These are phyloP conservation scores for Circinella minor DNA, from an alignment of 371 early-diverging fungal species.

Conservation along the genomic window DNA sequence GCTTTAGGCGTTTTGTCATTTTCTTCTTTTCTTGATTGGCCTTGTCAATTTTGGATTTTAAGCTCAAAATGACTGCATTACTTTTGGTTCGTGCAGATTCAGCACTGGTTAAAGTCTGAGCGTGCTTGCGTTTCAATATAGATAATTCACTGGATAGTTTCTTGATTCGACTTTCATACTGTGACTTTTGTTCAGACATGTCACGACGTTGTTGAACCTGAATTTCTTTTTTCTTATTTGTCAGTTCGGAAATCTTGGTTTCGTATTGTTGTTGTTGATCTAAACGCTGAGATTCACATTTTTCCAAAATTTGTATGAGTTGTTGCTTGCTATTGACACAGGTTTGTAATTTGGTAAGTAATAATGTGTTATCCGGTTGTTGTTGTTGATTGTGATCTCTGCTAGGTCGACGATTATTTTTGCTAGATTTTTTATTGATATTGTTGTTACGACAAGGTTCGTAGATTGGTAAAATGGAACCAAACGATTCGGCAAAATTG, in stretches of 20 bases:
- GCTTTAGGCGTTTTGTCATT: slow-evolving; percentile 74
- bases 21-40: slow-evolving; percentile 73
- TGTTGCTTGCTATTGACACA: slow-evolving; percentile 41
- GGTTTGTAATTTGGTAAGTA: slow-evolving; percentile 10
- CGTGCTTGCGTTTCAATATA: slow-evolving; percentile 56
- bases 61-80: slow-evolving; percentile 46
- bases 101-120: slow-evolving; percentile 53
- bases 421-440: neutral
- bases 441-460: slow-evolving; percentile 13
- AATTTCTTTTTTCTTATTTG: slow-evolving; percentile 19
- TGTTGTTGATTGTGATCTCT: neutral
- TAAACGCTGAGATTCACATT: slow-evolving; percentile 42
- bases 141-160: slow-evolving; percentile 68
- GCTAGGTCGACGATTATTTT: neutral
- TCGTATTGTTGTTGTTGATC: slow-evolving; percentile 55
- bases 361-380: slow-evolving; percentile 11
- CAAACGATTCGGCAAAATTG: neutral
- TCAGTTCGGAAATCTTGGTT: slow-evolving; percentile 28
- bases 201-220: slow-evolving; percentile 29
- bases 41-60: slow-evolving; percentile 55
- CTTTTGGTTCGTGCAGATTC: slow-evolving; percentile 47
- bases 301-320: slow-evolving; percentile 51
- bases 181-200: slow-evolving; percentile 22
- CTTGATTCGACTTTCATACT: slow-evolving; percentile 69
- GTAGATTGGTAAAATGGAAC: neutral